Evolutionary conservation across 1,139 yeast genomes (phyloP), one percentile per base, ranked within the genome.

Genomic region (Arxiozyma heterogenica): DNA sequence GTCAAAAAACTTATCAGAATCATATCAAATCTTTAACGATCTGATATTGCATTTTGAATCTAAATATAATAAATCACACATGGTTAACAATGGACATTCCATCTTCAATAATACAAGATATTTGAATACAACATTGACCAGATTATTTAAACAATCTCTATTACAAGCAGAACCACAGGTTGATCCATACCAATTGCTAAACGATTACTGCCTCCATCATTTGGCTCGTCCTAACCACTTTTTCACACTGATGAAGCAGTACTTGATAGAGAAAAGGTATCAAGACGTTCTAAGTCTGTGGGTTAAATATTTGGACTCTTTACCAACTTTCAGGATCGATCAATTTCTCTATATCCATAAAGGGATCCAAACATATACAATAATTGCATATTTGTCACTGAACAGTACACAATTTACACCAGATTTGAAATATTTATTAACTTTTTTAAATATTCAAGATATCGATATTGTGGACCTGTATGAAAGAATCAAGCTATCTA

Each of bases 211-310:
- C 38, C 59, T 61, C 12, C 60, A 59, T 48, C 58, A 62, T 12
- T 55, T 67, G 41, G 66, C 67, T 2, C 55, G 68, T 23, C 60
- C 65, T 11, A 55, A 58, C 23, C 70, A 67, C 57, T 67, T 64
- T 46, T 58, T 57, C 39, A 53, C 62, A 7, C 62, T 67, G 1
- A 55, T 66, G 57, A 58, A 55, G 50, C 51, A 63, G 30, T 55
- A 61, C 39, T 44, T 65, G 15, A 25, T 41, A 2, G 44, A 57
- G 21, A 53, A 21, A n/a, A 48, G 54, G 34, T 60, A 60, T 12
- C 61, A 65, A 52, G 70, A 66, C 46, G 68, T 60, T 4, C 57
- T 67, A 49, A 63, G 64, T 4, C 54, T 66, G 22, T 67, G 70
- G 70, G 62, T 67, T 1, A 65, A 61, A 46, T 67, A 61, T 52